Evolutionary conservation across 225 moss, liverwort and hornwort species (phyloP).

Genomic region (Sphagnum tenellum): DNA sequence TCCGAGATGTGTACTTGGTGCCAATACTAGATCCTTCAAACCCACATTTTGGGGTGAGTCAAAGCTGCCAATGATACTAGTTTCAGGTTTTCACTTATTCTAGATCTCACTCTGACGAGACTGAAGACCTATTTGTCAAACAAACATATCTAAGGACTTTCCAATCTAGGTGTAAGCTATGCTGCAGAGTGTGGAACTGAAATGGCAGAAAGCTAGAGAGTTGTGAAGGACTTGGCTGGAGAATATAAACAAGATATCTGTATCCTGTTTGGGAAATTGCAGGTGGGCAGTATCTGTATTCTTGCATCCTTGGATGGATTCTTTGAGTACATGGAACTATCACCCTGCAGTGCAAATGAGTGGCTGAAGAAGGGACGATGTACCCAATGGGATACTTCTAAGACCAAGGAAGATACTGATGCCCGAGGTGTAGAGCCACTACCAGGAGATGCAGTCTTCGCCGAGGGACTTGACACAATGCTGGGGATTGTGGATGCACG

Average conservation of each 20-base stretch:
- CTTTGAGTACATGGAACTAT: slow-evolving; percentile 60
- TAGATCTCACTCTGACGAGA: too few relatives aligned
- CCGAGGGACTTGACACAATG: slow-evolving; percentile 52
- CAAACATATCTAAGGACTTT: too few relatives aligned
- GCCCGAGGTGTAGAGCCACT: slow-evolving; percentile 28
- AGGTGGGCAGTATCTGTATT: slow-evolving; percentile 67
- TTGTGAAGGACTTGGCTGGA: background rate
- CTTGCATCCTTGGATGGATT: slow-evolving; percentile 68
- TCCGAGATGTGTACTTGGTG: slow-evolving; percentile 45
- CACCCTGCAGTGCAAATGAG: slow-evolving; percentile 18
- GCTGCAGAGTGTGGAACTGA: too few relatives aligned
- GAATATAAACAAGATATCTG: background rate
- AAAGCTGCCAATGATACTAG: background rate
- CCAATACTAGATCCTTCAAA: slow-evolving; percentile 53
- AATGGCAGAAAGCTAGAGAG: too few relatives aligned
- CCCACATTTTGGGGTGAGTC: slow-evolving; percentile 49
- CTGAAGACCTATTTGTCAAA: too few relatives aligned
- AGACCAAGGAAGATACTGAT: slow-evolving; percentile 9
- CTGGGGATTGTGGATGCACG: slow-evolving; percentile 55
- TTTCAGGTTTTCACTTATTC: too few relatives aligned
- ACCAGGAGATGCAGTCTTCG: slow-evolving; percentile 24
- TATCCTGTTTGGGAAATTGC: slow-evolving; percentile 2
- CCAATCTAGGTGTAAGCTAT: too few relatives aligned
- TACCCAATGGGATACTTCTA: slow-evolving; percentile 12
- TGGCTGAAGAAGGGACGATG: slow-evolving; percentile 22